Base-by-base conservation (phyloP, 768 basidiomycete species). In the Lactarius psammicola region DNA sequence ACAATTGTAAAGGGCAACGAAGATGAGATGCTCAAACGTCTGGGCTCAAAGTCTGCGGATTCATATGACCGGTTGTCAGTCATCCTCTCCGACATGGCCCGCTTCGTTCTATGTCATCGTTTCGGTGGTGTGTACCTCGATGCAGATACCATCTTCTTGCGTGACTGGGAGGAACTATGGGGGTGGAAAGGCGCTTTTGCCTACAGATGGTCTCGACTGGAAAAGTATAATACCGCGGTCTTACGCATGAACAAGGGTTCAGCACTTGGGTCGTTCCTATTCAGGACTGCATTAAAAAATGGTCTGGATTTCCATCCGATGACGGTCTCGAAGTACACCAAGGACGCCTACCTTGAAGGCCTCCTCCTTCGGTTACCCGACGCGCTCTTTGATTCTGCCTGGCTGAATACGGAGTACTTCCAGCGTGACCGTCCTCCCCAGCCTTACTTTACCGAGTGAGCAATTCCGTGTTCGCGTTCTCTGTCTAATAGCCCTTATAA, bases 161-260 rank as follows among this genome's bases (percentile, higher is more conserved):
- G 97, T 26, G 96, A 99, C 73, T 99, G 97, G 97, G 95, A 97
- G 74, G 96, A 98, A 70, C 80, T 99, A 6, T 98, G 94, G 94
- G 94, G 93, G 33, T 97, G 92, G 89, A 87, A 89, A 71, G 95
- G 95, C 44, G 94, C 95, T 20, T 99, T 97, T 71, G 95, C 96
- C 9, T 98, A 98, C 75, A 84, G 96, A 2, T 99, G 96, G 96
- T 93, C 91, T 26, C 87, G 93, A 56, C 79, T 95, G 68, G 86
- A 90, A 72, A 92, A 89, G 74, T 98, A 98, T 76, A 98, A 98
- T 80, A 98, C 96, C 15, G 95, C 97, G 2, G 94, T 98, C 13
- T 82, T 99, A 66, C 92, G 89, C 74, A 81, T 99, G 80, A 94
- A 96, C 84, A 95, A 92, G 75, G 85, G 86, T 23, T 95, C 92